Base-by-base conservation (phyloP, 345 rosid genomes). In the Ceriops decandra region DNA sequence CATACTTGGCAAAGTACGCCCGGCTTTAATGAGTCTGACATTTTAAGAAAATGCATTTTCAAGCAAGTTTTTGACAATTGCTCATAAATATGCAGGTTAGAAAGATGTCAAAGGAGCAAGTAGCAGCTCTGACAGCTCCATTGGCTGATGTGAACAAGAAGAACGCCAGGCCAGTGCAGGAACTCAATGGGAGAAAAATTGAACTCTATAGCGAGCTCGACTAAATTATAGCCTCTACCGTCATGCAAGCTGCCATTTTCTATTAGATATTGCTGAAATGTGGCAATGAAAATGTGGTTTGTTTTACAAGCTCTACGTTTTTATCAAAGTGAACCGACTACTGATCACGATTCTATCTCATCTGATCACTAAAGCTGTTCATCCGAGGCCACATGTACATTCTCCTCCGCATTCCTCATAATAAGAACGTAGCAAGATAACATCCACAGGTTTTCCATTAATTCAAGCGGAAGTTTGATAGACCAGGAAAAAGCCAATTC, bases 91-190 rank as follows among this genome's bases (percentile, higher is more conserved):
- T 62, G 78, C 80, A 91, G 97, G 86, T 82, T 70, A 80, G 85
- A 70, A 60, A 81, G 8, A 85, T 93, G 54, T 81, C 90, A 3
- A 70, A 67, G 80, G 82, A 82, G 71, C 97, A 93, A 75, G 74
- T 88, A 21, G 81, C 77, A 21, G 71, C 78, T 61, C 72, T 92
- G 32, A 70, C 59, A 74, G 86, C 86, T 52, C 89, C 90, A 60
- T 19, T 91, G 79, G 63, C 32, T 20, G 5, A 16, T 10, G 75
- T 60, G 35, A 78, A 35, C 82, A 79, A 83, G 77, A 16, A 57
- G 36, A 91, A 87, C 64, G 27, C 71, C 27, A 81, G 98, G 85
- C 96, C 98, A 1, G 24, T 80, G 51, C 97, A 90, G 74, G 62
- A 82, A 4, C 79, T 90, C 17, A 82, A 90, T 32, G 88, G 82